Conservation (phyloP, 2,329 filamentous ascomycete species). For the Colletotrichum sp. region DNA sequence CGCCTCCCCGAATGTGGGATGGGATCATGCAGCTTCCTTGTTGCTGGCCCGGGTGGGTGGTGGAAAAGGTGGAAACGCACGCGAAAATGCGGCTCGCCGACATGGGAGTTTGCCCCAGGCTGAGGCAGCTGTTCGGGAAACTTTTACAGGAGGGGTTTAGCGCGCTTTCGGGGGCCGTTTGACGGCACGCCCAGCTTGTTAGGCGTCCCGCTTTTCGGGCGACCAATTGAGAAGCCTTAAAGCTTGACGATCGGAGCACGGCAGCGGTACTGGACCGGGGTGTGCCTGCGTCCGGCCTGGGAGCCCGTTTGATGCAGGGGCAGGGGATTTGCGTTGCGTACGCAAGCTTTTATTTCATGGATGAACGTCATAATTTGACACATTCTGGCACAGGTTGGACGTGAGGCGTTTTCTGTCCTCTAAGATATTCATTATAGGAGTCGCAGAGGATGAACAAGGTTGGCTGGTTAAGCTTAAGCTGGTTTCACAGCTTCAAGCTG, state of each 20-base stretch:
- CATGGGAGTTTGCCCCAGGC: not conserved
- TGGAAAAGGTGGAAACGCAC: not conserved
- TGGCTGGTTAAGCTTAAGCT: not conserved
- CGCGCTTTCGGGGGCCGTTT: not conserved
- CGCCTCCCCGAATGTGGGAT: not conserved
- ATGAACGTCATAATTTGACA: not conserved
- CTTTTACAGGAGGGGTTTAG: not conserved
- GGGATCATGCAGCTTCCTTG: conserved; percentile 9
- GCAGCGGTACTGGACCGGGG: not conserved
- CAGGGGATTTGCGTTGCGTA: not conserved
- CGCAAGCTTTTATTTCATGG: not conserved
- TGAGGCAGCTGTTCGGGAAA: not conserved
- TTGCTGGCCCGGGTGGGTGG: not conserved
- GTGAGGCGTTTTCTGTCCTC: not conserved
- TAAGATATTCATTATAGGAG: rapidly evolving
- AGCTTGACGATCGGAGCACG: not conserved
- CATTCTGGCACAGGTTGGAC: not conserved
- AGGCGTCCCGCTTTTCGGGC: not conserved
- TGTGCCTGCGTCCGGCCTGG: not conserved
- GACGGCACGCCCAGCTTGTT: not conserved
- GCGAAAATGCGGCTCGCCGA: not conserved
- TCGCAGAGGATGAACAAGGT: not conserved
- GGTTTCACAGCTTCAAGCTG: not conserved
- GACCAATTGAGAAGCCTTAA: too few species aligned
- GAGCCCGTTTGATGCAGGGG: not conserved